These are phyloP conservation scores for Fomitopsis schrenkii DNA, from an alignment of 1,284 basidiomycete genomes.

Conservation along the genomic window DNA sequence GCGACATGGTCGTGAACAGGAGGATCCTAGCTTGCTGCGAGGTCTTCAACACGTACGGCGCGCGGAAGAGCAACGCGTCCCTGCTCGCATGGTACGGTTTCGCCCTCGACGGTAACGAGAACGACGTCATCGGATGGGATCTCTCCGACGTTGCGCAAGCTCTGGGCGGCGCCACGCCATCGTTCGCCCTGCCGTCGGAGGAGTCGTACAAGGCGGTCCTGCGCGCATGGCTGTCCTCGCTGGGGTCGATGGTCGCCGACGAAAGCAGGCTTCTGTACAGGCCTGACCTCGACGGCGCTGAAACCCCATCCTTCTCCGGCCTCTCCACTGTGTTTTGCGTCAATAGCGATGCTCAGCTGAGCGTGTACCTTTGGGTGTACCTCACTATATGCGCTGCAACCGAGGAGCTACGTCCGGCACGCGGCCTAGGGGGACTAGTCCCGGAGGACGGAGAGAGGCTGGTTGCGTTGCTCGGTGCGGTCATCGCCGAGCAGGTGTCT, in stretches of 20 bases:
- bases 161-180: neutral
- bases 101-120: conserved; percentile 57
- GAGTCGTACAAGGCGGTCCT: neutral
- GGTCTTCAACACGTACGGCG: conserved; percentile 87
- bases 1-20: conserved; percentile 64
- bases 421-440: too few relatives aligned
- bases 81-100: conserved; percentile 78
- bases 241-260: neutral
- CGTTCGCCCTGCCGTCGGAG: neutral
- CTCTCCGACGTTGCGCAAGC: conserved; percentile 29
- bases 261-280: conserved; percentile 12
- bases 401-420: neutral
- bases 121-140: conserved; percentile 50
- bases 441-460: neutral
- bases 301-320: neutral
- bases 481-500: neutral
- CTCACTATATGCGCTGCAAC: conserved; percentile 12
- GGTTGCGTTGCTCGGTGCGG: neutral
- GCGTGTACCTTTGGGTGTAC: conserved; percentile 28
- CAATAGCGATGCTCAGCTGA: conserved; percentile 30
- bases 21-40: conserved; percentile 52
- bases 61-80: conserved; percentile 62
- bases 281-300: neutral
- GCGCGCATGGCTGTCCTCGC: neutral
- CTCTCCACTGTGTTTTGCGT: conserved; percentile 10